phyloP scores from a whole-genome alignment of 2,329 filamentous ascomycete genomes.

The Alternaria ethzedia region DNA sequence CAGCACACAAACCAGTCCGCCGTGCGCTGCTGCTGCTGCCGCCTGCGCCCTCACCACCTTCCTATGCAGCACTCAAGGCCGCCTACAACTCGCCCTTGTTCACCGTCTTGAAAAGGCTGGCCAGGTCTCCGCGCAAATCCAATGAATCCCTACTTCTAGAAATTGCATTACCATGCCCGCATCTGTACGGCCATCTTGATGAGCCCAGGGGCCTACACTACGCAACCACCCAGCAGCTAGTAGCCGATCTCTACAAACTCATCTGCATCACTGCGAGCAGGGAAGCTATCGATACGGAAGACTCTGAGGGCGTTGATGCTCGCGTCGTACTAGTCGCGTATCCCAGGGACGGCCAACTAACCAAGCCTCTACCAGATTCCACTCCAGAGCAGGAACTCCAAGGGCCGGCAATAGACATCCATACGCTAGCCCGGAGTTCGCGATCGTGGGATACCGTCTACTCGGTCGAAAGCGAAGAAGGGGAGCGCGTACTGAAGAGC shows the following conservation, averaged over 20 bases:
- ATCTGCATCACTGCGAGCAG: slow-evolving; percentile 74
- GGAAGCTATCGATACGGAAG: slow-evolving; percentile 67
- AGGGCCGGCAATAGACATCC: slow-evolving; percentile 60
- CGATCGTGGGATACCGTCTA: slow-evolving; percentile 71
- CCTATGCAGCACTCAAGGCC: slow-evolving; percentile 50
- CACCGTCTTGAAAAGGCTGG: slow-evolving; percentile 52
- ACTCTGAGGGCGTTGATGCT: slow-evolving; percentile 74
- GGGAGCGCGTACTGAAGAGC: slow-evolving; percentile 62
- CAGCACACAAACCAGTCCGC: slow-evolving; percentile 20
- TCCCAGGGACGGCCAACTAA: slow-evolving; percentile 42
- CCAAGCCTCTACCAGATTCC: slow-evolving; percentile 25
- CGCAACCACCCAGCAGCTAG: slow-evolving; percentile 71
- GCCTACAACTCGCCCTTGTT: slow-evolving; percentile 52
- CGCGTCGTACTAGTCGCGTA: slow-evolving; percentile 77
- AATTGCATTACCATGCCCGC: slow-evolving; percentile 68
- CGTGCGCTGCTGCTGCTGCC: slow-evolving; percentile 54
- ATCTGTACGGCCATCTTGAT: slow-evolving; percentile 61
- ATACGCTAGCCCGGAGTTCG: slow-evolving; percentile 55
- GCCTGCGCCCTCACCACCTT: slow-evolving; percentile 50
- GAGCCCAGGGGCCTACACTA: slow-evolving; percentile 66
- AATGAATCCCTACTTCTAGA: slow-evolving; percentile 56
- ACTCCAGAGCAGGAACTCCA: slow-evolving; percentile 40
- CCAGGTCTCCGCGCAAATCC: slow-evolving; percentile 37
- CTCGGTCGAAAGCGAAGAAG: slow-evolving; percentile 68
- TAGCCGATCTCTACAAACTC: slow-evolving; percentile 80